Evolutionary conservation across 1,139 yeast genomes (phyloP).

Genomic region (Sporopachydermia cereana): DNA sequence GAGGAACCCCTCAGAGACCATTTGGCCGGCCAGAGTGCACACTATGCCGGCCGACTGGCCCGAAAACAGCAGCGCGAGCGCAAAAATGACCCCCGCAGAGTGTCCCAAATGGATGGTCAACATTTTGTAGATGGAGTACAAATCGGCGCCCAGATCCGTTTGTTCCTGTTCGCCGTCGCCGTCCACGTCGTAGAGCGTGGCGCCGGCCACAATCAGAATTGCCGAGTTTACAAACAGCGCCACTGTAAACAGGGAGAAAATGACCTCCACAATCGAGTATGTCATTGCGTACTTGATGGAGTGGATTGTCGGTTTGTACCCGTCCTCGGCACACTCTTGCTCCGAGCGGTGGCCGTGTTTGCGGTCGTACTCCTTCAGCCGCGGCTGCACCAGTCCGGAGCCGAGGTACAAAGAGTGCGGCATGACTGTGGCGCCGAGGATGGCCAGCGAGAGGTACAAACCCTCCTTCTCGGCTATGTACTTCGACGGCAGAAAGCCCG

Average conservation of each 20-base stretch:
- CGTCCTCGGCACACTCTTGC: constrained; percentile 18
- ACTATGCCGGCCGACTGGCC: constrained; percentile 98
- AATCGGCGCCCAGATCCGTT: constrained; percentile 44
- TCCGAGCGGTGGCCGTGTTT: constrained; percentile 42
- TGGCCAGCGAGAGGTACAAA: constrained; percentile 75
- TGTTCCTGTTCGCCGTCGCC: constrained; percentile 61
- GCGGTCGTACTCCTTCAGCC: constrained; percentile 71
- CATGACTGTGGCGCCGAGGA: constrained; percentile 96
- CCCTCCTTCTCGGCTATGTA: constrained; percentile 72
- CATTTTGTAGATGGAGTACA: constrained; percentile 72
- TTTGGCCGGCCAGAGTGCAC: constrained; percentile 95
- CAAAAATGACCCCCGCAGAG: constrained; percentile 90
- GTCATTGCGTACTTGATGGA: constrained; percentile 63
- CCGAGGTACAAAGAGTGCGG: constrained; percentile 92
- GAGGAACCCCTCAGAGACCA: constrained; percentile 90
- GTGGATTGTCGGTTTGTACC: constrained; percentile 53
- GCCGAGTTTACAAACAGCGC: constrained; percentile 83
- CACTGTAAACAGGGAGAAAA: constrained; percentile 62
- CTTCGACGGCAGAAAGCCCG: constrained; percentile 71
- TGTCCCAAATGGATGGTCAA: constrained; percentile 64
- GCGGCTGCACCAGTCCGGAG: constrained; percentile 84
- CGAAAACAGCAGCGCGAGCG: constrained; percentile 83
- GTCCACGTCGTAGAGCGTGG: constrained; percentile 39
- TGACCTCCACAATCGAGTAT: constrained; percentile 65
- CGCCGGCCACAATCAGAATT: constrained; percentile 75